phyloP scores from a whole-genome alignment of 148 eudicot genomes.

The Cornus controversa region DNA sequence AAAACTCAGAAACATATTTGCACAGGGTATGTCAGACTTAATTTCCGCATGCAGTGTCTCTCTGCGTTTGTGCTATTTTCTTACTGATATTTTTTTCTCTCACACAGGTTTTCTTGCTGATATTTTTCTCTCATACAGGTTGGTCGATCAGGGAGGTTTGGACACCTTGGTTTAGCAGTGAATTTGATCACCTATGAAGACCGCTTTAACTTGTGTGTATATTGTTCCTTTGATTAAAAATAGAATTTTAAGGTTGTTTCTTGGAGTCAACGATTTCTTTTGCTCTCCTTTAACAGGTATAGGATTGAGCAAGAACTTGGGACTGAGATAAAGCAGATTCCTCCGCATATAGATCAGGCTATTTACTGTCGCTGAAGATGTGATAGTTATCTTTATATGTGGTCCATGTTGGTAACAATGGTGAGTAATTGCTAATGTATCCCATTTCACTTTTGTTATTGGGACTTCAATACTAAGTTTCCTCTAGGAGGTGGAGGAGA shows the following conservation, averaged over 20 bases:
- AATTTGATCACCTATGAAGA: slow-evolving; percentile 88
- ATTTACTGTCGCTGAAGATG: slow-evolving; percentile 61
- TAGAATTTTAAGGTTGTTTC: neutral
- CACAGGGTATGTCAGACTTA: slow-evolving; percentile 62
- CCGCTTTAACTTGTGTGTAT: slow-evolving; percentile 78
- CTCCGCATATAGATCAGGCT: slow-evolving; percentile 75
- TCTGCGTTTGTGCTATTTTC: neutral
- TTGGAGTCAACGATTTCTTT: neutral
- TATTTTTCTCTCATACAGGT: slow-evolving; percentile 42
- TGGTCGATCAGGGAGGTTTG: slow-evolving; percentile 93
- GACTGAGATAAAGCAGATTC: slow-evolving; percentile 89
- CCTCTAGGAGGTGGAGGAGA: no score
- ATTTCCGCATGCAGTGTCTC: slow-evolving; percentile 1
- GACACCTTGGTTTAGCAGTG: slow-evolving; percentile 93
- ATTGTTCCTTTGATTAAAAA: slow-evolving; percentile 6
- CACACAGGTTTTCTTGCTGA: no score
- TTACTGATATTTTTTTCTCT: neutral
- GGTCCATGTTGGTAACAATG: neutral
- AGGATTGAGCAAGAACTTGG: slow-evolving; percentile 94
- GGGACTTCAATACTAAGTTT: neutral
- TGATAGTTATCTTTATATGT: neutral
- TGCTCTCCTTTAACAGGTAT: slow-evolving; percentile 45
- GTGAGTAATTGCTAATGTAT: slow-evolving; percentile 7
- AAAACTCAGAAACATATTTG: slow-evolving; percentile 83
- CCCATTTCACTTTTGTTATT: no score